These are phyloP conservation scores for Cladorrhinum sp. DNA, from an alignment of 2,329 filamentous ascomycete genomes.

Conservation along the genomic window DNA sequence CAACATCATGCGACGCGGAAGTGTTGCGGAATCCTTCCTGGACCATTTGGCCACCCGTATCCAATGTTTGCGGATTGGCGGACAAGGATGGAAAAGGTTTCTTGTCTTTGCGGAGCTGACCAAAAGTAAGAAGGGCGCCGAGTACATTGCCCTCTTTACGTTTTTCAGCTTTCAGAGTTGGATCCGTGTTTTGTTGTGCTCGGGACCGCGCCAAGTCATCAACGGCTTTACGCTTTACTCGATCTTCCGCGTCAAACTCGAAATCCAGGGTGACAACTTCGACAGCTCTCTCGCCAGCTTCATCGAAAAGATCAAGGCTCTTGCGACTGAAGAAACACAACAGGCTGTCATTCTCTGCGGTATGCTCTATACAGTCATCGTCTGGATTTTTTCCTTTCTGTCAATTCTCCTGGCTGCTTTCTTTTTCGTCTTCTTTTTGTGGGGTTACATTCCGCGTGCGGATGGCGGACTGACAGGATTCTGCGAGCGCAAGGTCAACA, in stretches of 20 bases:
- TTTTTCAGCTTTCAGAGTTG: constrained; percentile 80
- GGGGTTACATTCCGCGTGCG: constrained; percentile 80
- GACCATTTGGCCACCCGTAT: constrained; percentile 82
- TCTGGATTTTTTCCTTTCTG: constrained; percentile 82
- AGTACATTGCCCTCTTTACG: constrained; percentile 86
- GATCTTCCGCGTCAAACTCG: constrained; percentile 71
- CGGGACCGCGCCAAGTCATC: constrained; percentile 86
- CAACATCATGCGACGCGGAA: constrained; percentile 77
- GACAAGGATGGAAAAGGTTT: constrained; percentile 82
- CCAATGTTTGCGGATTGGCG: constrained; percentile 74
- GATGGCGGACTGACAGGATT: constrained; percentile 81
- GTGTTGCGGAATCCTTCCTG: constrained; percentile 87
- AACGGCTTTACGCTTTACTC: constrained; percentile 87
- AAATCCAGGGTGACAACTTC: constrained; percentile 54
- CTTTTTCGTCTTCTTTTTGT: constrained; percentile 85
- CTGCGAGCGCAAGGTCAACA: constrained; percentile 89
- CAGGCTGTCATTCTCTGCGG: constrained; percentile 81
- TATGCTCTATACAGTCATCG: constrained; percentile 87
- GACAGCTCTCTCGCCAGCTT: constrained; percentile 69
- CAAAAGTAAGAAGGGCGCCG: constrained; percentile 84
- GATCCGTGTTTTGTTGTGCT: constrained; percentile 84
- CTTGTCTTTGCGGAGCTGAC: constrained; percentile 90
- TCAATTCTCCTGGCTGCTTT: constrained; percentile 70
- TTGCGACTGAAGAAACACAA: constrained; percentile 70
- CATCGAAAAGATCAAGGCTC: constrained; percentile 73